Percentiles rank a stretch among this genome's conserved stretches.
Evolutionary conservation across 805 yeast genomes (phyloP).

Genomic region (Sugiyamaella smithiae): DNA sequence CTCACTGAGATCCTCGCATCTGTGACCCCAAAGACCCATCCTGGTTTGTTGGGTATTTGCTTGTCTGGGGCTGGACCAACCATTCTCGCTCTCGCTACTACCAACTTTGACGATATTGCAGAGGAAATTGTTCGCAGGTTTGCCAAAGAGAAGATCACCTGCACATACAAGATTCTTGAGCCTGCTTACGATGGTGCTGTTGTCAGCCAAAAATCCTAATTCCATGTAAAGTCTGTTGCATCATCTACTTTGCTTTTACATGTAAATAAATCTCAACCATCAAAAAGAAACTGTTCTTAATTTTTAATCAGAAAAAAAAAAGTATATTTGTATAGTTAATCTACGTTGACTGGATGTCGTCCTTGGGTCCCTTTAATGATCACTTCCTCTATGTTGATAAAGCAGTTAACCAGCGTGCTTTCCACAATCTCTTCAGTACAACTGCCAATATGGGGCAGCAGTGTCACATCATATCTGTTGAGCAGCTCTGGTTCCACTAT

Average conservation of each 20-base stretch:
- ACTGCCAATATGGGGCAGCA: constrained; percentile 73
- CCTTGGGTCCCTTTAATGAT: no score
- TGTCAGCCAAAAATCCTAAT: constrained; percentile 34
- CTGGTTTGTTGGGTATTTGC: constrained; percentile 90
- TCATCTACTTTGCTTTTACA: no score
- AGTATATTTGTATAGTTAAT: no score
- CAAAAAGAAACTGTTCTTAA: no score
- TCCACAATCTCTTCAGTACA: constrained; percentile 49
- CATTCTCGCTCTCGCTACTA: constrained; percentile 87
- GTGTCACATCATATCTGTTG: constrained; percentile 59
- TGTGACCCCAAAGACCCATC: constrained; percentile 77
- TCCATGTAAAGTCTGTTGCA: no score
- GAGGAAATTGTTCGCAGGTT: constrained; percentile 68
- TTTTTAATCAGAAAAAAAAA: no score
- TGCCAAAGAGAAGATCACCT: constrained; percentile 59
- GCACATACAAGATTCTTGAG: constrained; percentile 80
- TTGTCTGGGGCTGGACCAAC: constrained; percentile 99
- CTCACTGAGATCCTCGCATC: constrained; percentile 72
- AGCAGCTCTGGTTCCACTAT: constrained; percentile 47
- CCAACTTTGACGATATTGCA: constrained; percentile 81
- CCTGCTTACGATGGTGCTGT: constrained; percentile 87
- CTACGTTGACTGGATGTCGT: no score
- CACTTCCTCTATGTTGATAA: no score
- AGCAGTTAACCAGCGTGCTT: no score
- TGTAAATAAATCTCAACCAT: no score